Evolutionary conservation across 768 basidiomycete species (phyloP), one percentile per base, ranked within the genome.

Genomic region (Kondoa malvinella): DNA sequence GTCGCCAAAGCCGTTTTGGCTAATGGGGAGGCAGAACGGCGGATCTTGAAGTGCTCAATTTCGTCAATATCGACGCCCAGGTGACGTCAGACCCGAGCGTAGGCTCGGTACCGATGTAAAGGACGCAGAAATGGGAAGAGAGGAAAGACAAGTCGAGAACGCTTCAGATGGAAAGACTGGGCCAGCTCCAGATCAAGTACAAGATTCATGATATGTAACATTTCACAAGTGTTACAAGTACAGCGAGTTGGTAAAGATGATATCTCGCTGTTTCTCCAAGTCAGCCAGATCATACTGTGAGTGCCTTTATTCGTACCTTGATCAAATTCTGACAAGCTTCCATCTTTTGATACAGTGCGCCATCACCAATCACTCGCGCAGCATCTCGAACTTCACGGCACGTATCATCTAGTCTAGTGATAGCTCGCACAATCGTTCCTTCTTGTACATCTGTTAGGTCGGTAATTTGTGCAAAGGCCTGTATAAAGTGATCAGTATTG

Each of bases 401-500:
- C 0, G 92, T 94, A 78, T 97, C 94, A 74, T 99, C 95, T 63
- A 97, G 79, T 12, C 95, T 84, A 1, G 90, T 96, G 75, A 99
- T 96, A 66, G 89, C 88, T 59, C 95, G 84, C 16, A 99, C 95
- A 70, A 99, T 92, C 0, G 92, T 96, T 0, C 95, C 95, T 77
- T 99, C 95, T 3, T 89, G 85, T 16, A 95, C 87, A 76, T 97
- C 95, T 0, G 95, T 99, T 68, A 99, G 79, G 1, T 82, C 78
- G 0, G 89, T 90, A 72, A 99, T 94, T 76, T 97, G 87, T 74
- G 92, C 85, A 76, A 99, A 99, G 0, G 95, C 89, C 94, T 99
- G 72, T 2, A 27, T 30, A 26, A 15, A 16, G 56, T 30, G n/a
- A 17, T 16, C 4, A 60, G 25, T 4, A 31, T 58, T 16, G 56